Evolutionary conservation across 306 rosid species (phyloP).

Genomic region (Glycine soja): DNA sequence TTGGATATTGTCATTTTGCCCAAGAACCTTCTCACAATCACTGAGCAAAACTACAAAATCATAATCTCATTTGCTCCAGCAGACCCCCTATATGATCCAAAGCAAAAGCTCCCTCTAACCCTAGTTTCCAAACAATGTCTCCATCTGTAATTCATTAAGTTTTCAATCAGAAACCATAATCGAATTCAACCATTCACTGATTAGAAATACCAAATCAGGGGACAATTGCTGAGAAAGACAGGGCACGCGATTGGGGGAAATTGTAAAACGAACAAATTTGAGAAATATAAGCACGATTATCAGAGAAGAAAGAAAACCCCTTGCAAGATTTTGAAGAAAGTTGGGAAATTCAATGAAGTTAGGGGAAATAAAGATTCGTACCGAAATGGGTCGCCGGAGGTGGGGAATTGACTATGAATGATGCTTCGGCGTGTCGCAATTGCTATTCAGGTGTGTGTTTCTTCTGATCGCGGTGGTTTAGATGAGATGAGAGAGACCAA

Average conservation of each 20-base stretch:
- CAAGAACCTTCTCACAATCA: conserved; percentile 28
- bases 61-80: conserved; percentile 46
- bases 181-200: conserved; percentile 38
- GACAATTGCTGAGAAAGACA: not conserved
- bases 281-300: not conserved
- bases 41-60: conserved; percentile 45
- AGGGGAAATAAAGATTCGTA: conserved; percentile 34
- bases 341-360: conserved; percentile 22
- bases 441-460: conserved; percentile 16
- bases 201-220: conserved; percentile 13
- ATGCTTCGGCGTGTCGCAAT: conserved; percentile 31
- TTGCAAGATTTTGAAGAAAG: conserved; percentile 24
- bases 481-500: not conserved
- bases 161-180: conserved; percentile 47
- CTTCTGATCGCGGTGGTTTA: not conserved
- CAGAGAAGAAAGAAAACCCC: conserved; percentile 26
- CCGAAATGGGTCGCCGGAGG: conserved; percentile 27
- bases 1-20: conserved; percentile 55
- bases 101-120: conserved; percentile 60
- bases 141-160: conserved; percentile 54
- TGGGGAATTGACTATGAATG: conserved; percentile 24
- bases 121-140: conserved; percentile 52
- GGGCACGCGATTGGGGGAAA: conserved; percentile 3
- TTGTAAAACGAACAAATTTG: conserved; percentile 9
- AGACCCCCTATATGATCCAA: conserved; percentile 51